Base-by-base conservation (phyloP, 306 rosid genomes). In the Neltuma alba region DNA sequence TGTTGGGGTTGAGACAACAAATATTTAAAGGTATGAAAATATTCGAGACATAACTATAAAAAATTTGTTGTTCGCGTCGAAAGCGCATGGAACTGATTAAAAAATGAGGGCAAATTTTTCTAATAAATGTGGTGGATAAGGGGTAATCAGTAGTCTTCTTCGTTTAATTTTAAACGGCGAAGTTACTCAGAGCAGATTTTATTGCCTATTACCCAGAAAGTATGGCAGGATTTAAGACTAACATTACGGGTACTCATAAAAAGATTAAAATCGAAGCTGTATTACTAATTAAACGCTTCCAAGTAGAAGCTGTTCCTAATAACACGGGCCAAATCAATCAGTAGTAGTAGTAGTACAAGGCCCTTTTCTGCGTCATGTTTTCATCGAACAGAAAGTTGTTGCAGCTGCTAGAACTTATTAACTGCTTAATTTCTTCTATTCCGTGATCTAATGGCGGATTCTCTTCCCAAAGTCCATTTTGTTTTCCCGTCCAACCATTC, bases 331-430 rank as follows among this genome's bases (percentile, higher is more conserved):
- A 60, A 60, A 14, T 6, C 6, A 60, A 33, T 62, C 65, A 20
- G 18, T 50, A 68, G 34, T 23, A n/a, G n/a, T n/a, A 23, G 12
- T 87, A 83, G 85, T 86, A 82, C 88, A 78, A 60, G 76, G 80
- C 86, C 67, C 66, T 87, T 82, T 84, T 91, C 41, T 87, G 82
- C 81, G 88, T 86, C 91, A 86, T 81, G 87, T 82, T 80, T 38
- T 90, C 90, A 81, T 86, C 92, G 78, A 91, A 85, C 91, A 87
- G 87, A 75, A 88, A 85, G 87, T 80, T 83, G 83, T 73, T 89
- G 81, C 87, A 75, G 71, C 61, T 61, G 62, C 44, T 75, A 40
- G 78, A 84, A 80, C 88, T 86, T 57, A 91, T 84, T 28, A 89
- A 76, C 88, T 89, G 80, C 78, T 88, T 91, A 70, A 94, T 89